Evolutionary conservation across 2,329 filamentous ascomycete species (phyloP), one percentile per base, ranked within the genome.

Genomic region (Huntiella moniliformis): DNA sequence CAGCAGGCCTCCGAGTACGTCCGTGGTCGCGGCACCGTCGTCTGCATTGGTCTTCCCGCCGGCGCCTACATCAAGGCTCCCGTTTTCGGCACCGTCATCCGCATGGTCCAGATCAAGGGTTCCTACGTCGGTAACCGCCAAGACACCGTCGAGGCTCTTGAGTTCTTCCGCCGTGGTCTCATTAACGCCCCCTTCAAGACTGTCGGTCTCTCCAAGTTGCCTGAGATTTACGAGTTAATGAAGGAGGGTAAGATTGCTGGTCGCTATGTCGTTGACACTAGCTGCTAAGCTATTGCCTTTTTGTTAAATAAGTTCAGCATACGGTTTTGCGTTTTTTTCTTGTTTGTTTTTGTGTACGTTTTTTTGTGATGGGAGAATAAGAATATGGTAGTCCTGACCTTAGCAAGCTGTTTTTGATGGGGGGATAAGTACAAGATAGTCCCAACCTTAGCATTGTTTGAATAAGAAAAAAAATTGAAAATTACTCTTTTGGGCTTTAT

Each of bases 71-170:
- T 95, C 52, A 74, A 73, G 54, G 86, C 87, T 1, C 82, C 85
- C 35, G 86, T 95, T 46, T 94, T 95, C 60, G 79, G 87, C 58
- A 84, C 81, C 5, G 88, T 95, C 51, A 70, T 88, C 58, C 67
- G 79, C 64, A 94, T 94, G 85, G 78, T 95, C 66, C 78, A 64
- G 56, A 95, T 96, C 70, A 83, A 83, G 68, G 87, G 87, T 50
- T 85, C 78, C 55, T 95, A 95, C 60, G 88, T 96, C 54, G 88
- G 88, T 48, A 95, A 93, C 68, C 75, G 88, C 54, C 77, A 81
- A 59, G 88, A 96, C 60, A 80, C 78, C 1, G 74, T 78, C 45
- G 88, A 96, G 67, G 87, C 88, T 2, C 69, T 96, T 51, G 87
- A 95, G 54, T 95, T 95, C 67, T 95, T 75, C 69, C 67, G 72